Evolutionary conservation across 2,329 filamentous ascomycete species (phyloP).

Genomic region (Trichoderma sp.): DNA sequence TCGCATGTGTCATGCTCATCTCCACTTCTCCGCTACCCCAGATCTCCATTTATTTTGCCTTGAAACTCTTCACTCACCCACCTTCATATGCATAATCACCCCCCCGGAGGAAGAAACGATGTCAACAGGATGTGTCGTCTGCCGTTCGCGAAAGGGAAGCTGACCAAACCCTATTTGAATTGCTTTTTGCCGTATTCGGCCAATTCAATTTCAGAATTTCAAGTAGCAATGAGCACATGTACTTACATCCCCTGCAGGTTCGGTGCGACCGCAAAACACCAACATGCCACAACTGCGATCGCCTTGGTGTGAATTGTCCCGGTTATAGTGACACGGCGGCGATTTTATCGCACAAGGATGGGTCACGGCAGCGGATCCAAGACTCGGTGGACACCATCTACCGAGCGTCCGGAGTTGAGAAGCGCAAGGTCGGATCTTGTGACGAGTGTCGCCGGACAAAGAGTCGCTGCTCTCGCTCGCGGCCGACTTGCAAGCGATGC

Average conservation of each 20-base stretch:
- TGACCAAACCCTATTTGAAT: background rate
- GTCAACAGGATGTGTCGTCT: slow-evolving; percentile 16
- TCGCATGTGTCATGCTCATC: background rate
- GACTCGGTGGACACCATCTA: slow-evolving; percentile 13
- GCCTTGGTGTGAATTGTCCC: slow-evolving; percentile 10
- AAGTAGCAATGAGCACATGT: background rate
- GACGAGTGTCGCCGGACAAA: slow-evolving; percentile 10
- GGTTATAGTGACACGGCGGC: slow-evolving; percentile 8
- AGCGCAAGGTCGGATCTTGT: slow-evolving; percentile 10
- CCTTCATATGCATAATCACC: slow-evolving; percentile 5
- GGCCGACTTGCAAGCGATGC: slow-evolving; percentile 6
- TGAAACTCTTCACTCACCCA: slow-evolving; percentile 13
- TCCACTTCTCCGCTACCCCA: slow-evolving; percentile 18
- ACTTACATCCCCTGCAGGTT: slow-evolving; percentile 11
- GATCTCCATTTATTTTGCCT: slow-evolving; percentile 14
- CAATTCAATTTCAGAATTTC: background rate
- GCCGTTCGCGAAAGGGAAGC: slow-evolving; percentile 16
- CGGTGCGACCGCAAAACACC: slow-evolving; percentile 14
- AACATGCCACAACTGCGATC: slow-evolving; percentile 12
- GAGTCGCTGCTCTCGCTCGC: slow-evolving; percentile 10
- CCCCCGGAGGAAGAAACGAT: background rate
- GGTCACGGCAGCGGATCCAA: slow-evolving; percentile 1
- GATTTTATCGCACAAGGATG: slow-evolving; percentile 2
- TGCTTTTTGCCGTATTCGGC: background rate
- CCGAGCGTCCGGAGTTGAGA: slow-evolving; percentile 11